Evolutionary conservation across 2,329 filamentous ascomycete genomes (phyloP), one percentile per base, ranked within the genome.

Genomic region (Dactylellina cionopaga): DNA sequence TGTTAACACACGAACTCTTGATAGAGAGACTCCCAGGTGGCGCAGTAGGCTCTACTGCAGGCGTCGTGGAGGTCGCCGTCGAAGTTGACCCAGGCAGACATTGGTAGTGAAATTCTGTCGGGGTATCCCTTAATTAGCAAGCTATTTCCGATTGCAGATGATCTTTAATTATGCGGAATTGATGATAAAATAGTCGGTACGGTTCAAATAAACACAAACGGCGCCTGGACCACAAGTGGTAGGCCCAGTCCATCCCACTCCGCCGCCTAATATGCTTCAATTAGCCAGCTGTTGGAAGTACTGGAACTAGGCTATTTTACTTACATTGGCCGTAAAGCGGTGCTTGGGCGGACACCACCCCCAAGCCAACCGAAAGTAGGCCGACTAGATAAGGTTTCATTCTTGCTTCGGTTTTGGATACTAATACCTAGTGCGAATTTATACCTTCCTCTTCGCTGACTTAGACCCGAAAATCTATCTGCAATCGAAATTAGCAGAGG

Each of bases 11-110:
- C 22, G 54, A 58, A 19, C 22, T 44, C 25, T 58, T 58, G 35
- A 58, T 58, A 13, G 54, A 58, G n/a, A 58, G 54, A 44, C 54
- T 58, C 19, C 37, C 37, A 33, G 54, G 54, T 19, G 54, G 54
- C 17, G 54, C 54, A 1, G 54, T 58, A 19, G 54, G 54, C n/a
- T 58, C 54, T 11, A 33, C 37, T 46, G 19, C 22, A 31, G 35
- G 4, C 3, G 54, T 24, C 5, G 54, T 31, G 2, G 54, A 29
- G 3, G 54, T 58, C 19, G 54, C 46, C 7, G 37, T 7, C 13
- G 44, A 1, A 5, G 35, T 35, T 43, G 54, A 29, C 6, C 2
- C 13, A 19, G 54, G 22, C 17, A 58, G 39, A n/a, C 54, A 58
- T 27, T 58, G 37, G 13, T 5, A 58, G 22, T 58, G 54, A 46